Base-by-base conservation (phyloP, 345 rosid species). In the Gossypium ekmanianum region DNA sequence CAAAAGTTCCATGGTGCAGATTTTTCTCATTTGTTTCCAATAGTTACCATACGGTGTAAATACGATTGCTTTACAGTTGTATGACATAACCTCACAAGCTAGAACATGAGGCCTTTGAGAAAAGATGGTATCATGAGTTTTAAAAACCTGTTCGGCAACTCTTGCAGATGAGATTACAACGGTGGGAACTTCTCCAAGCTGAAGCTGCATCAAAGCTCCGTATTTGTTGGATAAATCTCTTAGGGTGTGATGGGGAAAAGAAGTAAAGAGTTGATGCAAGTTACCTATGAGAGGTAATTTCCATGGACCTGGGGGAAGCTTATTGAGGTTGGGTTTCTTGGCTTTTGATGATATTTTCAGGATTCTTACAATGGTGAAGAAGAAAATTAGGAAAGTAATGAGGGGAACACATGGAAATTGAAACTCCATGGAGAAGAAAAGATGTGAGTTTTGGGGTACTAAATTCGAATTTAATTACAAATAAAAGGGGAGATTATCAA, bases 111-210 rank as follows among this genome's bases (percentile, higher is more conserved):
- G 84, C 64, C 86, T 77, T 0, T 34, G 17, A 1, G 87, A 74
- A 52, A 84, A 84, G 17, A 9, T 61, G 27, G 76, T 1, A 43
- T 84, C 87, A 45, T 86, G 77, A 14, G 74, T 70, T 62, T 77
- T 86, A 72, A 86, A 52, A 7, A 79, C 74, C 50, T 81, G 76
- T 24, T 76, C 69, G 2, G 86, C 86, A 1, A 75, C n/a, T 50
- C 81, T 68, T 0, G 83, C 72, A 0, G 84, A 83, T 1, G 87
- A 82, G 17, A 80, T 39, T 1, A 86, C 81, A 1, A 81, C 17
- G 3, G 72, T 57, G 10, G 80, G 20, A 34, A 79, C 66, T 66
- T 44, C 71, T 43, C 71, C 71, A 2, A 66, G 71, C 10, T 66
- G 52, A 4, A 66, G 9, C 9, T 43, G 29, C 71, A 66, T 66